Base-by-base conservation (phyloP, 2,329 filamentous ascomycete species). In the Hirsutella thompsonii region DNA sequence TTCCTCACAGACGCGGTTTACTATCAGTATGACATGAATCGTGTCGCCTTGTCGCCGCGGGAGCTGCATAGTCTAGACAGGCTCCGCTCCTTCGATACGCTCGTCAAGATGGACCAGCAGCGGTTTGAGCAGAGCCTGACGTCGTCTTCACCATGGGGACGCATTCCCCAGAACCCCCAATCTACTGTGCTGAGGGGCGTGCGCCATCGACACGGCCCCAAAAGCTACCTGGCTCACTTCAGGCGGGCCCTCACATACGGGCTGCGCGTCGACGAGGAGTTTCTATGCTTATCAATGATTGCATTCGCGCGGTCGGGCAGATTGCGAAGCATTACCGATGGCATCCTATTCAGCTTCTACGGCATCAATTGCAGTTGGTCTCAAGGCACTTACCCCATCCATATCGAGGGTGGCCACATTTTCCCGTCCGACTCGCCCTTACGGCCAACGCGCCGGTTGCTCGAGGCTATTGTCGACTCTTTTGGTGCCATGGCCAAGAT, bases 401-500 rank as follows among this genome's bases (percentile, higher is more conserved):
- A 44, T 8, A 44, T 66, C 33, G 46, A 42, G 1, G 62, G 55
- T 14, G 59, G 64, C n/a, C 62, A 53, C 23, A 50, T 53, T 2
- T 68, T 74, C 35, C 54, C 63, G 1, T 51, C 49, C 1, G 63
- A 67, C 21, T 79, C 74, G 1, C 69, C 74, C 8, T 56, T 81
- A 26, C 62, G 66, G 39, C 84, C 85, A 2, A 76, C 72, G 0
- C 46, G 56, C 8, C 62, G 64, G 2, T 64, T 89, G 1, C 66
- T 90, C 19, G 66, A 74, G 41, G 72, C 79, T 8, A 61, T 89
- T n/a, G 79, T 81, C 5, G 78, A 86, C 52, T 65, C 69, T 1
- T 83, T 81, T 46, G 74, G 81, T n/a, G 70, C 68, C 45, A 84
- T 81, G 57, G 78, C 73, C 37, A 68, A 80, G 41, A 66, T 87